Percentiles rank a stretch among this genome's conserved stretches.
These are phyloP conservation scores for Ceratocystis cubensis DNA, from an alignment of 2,329 filamentous ascomycete genomes.

Conservation along the genomic window DNA sequence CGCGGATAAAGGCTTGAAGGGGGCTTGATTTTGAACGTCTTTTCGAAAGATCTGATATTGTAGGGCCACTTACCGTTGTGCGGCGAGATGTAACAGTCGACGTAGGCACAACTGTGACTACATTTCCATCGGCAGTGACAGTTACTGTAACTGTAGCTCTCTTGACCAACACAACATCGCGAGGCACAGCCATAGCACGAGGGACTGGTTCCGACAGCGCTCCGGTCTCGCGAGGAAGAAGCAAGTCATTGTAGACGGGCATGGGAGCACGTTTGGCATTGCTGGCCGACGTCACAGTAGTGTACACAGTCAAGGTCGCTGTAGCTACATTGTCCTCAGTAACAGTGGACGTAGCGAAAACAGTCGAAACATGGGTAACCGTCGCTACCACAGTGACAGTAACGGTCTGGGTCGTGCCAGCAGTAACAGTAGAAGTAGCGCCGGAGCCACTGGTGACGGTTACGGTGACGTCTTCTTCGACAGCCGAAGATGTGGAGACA, in stretches of 20 bases:
- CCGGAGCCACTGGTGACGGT: constrained; percentile 17
- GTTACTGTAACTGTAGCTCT: constrained; percentile 26
- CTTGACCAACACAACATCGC: constrained; percentile 12
- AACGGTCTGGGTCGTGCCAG: constrained; percentile 26
- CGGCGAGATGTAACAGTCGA: constrained; percentile 19
- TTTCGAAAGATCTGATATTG: background rate
- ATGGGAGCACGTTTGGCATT: constrained; percentile 28
- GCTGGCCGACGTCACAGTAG: constrained; percentile 27
- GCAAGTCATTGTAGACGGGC: constrained; percentile 20
- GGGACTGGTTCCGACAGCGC: constrained; percentile 14
- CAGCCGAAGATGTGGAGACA: background rate
- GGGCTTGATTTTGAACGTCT: background rate
- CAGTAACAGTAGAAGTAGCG: constrained; percentile 19
- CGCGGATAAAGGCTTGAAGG: background rate
- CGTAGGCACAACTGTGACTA: constrained; percentile 25
- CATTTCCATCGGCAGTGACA: constrained; percentile 26
- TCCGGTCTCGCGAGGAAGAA: constrained; percentile 25
- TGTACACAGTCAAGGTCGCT: constrained; percentile 29
- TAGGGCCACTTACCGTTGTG: constrained; percentile 11
- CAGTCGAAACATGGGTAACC: constrained; percentile 30
- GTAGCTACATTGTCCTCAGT: constrained; percentile 29
- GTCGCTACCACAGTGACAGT: constrained; percentile 26
- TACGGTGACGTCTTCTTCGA: constrained; percentile 21
- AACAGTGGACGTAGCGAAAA: constrained; percentile 30
- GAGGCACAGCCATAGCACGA: background rate